Conservation (phyloP, 495 filamentous ascomycete genomes). For the Penicillium coffeae region DNA sequence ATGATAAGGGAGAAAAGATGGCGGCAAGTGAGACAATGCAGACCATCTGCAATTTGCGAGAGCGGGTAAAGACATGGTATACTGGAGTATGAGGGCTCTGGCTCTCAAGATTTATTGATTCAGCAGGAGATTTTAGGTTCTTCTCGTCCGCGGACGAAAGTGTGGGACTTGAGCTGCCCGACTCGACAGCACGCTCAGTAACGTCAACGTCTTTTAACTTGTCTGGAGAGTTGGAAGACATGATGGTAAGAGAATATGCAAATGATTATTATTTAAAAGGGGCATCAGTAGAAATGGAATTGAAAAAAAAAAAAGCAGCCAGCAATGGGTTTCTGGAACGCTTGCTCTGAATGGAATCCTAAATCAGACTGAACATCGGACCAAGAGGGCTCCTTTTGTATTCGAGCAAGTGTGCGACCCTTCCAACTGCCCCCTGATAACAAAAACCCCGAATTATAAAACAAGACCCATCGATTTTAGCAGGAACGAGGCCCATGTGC, state of each 20-base stretch:
- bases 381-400: no score
- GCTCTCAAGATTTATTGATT: slow-evolving; percentile 21
- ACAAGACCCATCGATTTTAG: slow-evolving; percentile 12
- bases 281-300: slow-evolving; percentile 7
- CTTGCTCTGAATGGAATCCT: no score
- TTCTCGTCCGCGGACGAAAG: slow-evolving; percentile 17
- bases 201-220: slow-evolving; percentile 11
- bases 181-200: slow-evolving; percentile 13
- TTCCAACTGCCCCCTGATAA: slow-evolving; percentile 1
- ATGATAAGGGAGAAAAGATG: slow-evolving; percentile 62
- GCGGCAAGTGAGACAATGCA: slow-evolving; percentile 54
- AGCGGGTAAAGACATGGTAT: slow-evolving; percentile 56
- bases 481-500: slow-evolving; percentile 17
- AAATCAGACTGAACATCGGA: no score
- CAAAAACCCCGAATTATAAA: slow-evolving; percentile 4
- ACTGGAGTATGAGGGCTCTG: slow-evolving; percentile 13
- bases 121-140: slow-evolving; percentile 10
- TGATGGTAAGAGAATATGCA: slow-evolving; percentile 5
- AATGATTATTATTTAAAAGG: slow-evolving; percentile 1
- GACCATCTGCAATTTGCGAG: slow-evolving; percentile 58
- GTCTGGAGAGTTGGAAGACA: slow-evolving; percentile 11
- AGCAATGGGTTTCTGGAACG: no score
- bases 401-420: no score
- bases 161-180: slow-evolving; percentile 15
- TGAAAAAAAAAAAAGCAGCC: neutral